A percentile compares a stretch with the other conserved stretches of the same genome.
These are phyloP conservation scores for Lagenaria siceraria DNA, from an alignment of 306 rosid genomes.

Conservation along the genomic window DNA sequence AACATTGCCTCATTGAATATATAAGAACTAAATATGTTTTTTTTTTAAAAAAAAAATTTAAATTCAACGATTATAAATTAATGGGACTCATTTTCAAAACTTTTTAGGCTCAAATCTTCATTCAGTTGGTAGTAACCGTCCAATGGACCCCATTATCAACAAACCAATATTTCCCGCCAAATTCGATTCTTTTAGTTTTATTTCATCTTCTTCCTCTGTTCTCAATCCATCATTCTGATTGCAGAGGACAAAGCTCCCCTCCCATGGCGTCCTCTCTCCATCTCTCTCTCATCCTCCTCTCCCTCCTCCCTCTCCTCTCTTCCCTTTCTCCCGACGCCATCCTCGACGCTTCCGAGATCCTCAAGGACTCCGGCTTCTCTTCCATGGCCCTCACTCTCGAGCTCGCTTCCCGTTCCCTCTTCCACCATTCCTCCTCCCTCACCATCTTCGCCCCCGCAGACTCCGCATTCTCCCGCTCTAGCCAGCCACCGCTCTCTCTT, in stretches of 20 bases:
- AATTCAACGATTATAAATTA: too few relatives aligned
- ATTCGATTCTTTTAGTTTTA: neutral
- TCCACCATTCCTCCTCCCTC: constrained; percentile 13
- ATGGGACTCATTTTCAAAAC: too few relatives aligned
- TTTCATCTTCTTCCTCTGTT: neutral
- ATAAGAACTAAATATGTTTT: too few relatives aligned
- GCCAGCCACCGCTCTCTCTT: constrained; percentile 27
- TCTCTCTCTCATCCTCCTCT: constrained; percentile 13
- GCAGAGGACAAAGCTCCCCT: neutral
- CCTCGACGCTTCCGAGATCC: constrained; percentile 42
- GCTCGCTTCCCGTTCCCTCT: constrained; percentile 31
- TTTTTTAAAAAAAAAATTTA: too few relatives aligned
- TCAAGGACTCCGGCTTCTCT: constrained; percentile 34
- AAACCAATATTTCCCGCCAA: neutral
- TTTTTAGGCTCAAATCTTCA: constrained; percentile 24
- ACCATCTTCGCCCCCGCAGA: constrained; percentile 42
- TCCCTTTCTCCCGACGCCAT: constrained; percentile 22
- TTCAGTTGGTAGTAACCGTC: constrained; percentile 13
- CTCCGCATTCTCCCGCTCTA: constrained; percentile 16
- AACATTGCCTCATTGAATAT: too few relatives aligned
- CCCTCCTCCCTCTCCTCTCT: constrained; percentile 12
- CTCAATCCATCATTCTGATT: neutral
- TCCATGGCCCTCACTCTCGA: constrained; percentile 45
- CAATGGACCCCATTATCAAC: neutral
- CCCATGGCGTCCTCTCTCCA: constrained; percentile 27